Percentiles rank a stretch among this genome's conserved stretches.
These are phyloP conservation scores for Apophysomyces trapeziformis DNA, from an alignment of 371 early-diverging fungal species.

Conservation along the genomic window DNA sequence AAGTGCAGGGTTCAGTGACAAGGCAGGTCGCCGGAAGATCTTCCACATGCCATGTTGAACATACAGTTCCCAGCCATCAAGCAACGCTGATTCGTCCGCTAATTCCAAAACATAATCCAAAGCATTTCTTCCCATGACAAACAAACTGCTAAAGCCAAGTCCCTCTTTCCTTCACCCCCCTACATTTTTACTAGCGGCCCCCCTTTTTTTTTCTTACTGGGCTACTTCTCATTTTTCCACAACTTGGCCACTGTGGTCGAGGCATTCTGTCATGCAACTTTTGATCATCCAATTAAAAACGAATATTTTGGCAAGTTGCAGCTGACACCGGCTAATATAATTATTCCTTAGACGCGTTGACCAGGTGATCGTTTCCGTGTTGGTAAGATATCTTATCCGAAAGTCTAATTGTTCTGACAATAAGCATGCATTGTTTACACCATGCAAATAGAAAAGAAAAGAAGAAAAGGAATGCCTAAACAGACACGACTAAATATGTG, in stretches of 20 bases:
- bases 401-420: background rate
- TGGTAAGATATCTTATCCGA: background rate
- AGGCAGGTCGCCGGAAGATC: slow-evolving; percentile 31
- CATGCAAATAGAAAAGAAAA: no score
- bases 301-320: background rate
- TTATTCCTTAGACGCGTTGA: background rate
- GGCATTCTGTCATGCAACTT: background rate
- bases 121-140: slow-evolving; percentile 12
- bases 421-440: no score
- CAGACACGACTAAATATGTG: no score
- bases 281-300: background rate
- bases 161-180: background rate
- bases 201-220: background rate
- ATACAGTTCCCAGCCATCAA: slow-evolving; percentile 31
- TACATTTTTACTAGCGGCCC: background rate
- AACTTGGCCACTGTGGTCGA: background rate
- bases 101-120: slow-evolving; percentile 6
- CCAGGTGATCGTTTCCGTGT: slow-evolving; percentile 1
- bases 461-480: background rate
- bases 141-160: background rate
- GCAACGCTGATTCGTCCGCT: background rate
- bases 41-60: slow-evolving; percentile 28
- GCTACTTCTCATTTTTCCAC: no score
- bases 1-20: slow-evolving; percentile 24
- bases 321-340: slow-evolving; percentile 7